A percentile compares a stretch with the other conserved stretches of the same genome.
These are phyloP conservation scores for Halophytophthora batemanensis DNA, from an alignment of 352 stramenopile species.

Conservation along the genomic window DNA sequence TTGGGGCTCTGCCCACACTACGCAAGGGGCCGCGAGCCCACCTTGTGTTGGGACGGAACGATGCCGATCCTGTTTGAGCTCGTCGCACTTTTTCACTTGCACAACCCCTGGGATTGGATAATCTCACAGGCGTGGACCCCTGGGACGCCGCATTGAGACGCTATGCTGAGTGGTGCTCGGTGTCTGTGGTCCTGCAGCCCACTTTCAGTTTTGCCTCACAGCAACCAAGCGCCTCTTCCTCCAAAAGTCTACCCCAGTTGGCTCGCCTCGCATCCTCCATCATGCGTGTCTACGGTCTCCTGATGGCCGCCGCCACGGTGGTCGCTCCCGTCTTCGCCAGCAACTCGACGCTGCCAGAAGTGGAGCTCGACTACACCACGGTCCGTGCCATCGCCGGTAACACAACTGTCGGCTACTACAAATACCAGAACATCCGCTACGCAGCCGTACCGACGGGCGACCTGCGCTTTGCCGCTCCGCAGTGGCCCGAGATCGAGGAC, in stretches of 20 bases:
- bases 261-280: background rate
- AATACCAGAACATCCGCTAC: constrained; percentile 34
- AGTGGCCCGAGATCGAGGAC: constrained; percentile 21
- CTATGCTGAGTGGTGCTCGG: background rate
- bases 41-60: too few species aligned
- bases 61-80: too few species aligned
- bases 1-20: too few species aligned
- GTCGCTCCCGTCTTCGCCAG: constrained; percentile 1
- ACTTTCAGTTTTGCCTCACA: constrained; percentile 3
- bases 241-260: background rate
- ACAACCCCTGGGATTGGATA: too few species aligned
- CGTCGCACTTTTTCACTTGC: too few species aligned
- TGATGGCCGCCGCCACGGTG: constrained; percentile 5
- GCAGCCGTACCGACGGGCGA: constrained; percentile 19
- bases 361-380: constrained; percentile 29
- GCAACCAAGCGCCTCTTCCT: background rate
- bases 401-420: constrained; percentile 29
- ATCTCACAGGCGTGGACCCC: too few species aligned
- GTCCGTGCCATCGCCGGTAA: constrained; percentile 22
- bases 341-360: constrained; percentile 13
- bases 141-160: background rate
- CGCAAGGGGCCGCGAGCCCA: too few species aligned
- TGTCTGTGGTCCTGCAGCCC: background rate
- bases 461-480: constrained; percentile 19
- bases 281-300: constrained; percentile 17